These are phyloP conservation scores for Aspergillus incahuasiensis DNA, from an alignment of 495 filamentous ascomycete genomes.

Conservation along the genomic window DNA sequence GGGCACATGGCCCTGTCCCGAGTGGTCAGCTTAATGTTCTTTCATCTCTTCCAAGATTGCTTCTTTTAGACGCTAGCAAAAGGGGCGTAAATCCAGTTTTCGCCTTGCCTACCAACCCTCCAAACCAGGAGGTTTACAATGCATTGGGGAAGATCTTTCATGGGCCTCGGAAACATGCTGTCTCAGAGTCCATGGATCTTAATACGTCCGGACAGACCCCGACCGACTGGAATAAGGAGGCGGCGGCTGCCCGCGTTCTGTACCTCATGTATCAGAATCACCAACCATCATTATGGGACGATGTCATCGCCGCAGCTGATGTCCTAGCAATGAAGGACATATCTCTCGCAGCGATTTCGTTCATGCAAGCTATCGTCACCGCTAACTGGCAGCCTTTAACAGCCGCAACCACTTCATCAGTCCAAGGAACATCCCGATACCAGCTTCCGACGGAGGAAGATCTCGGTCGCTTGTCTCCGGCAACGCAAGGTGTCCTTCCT, in stretches of 20 bases:
- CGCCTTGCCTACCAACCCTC: conserved; percentile 44
- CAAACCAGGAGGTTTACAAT: conserved; percentile 50
- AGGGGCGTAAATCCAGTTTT: conserved; percentile 43
- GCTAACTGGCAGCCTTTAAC: conserved; percentile 50
- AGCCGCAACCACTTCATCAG: conserved; percentile 14
- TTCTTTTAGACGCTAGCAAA: conserved; percentile 48
- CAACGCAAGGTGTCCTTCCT: conserved; percentile 37
- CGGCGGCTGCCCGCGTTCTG: conserved; percentile 51
- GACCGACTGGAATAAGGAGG: conserved; percentile 41
- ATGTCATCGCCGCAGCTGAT: conserved; percentile 51
- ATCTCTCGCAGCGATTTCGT: conserved; percentile 50
- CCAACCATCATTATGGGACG: conserved; percentile 46
- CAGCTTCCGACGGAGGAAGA: conserved; percentile 40
- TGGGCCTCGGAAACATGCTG: conserved; percentile 36
- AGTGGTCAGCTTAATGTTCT: conserved; percentile 53
- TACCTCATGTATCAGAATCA: conserved; percentile 53
- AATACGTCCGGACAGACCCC: conserved; percentile 32
- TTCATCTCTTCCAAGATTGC: conserved; percentile 51
- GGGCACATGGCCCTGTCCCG: conserved; percentile 48
- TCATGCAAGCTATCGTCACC: conserved; percentile 50
- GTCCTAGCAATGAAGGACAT: conserved; percentile 55
- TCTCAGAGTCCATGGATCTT: conserved; percentile 28
- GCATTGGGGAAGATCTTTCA: conserved; percentile 53
- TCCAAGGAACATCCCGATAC: conserved; percentile 29
- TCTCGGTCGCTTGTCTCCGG: conserved; percentile 34